Conservation (phyloP, 2,329 filamentous ascomycete genomes). For the Ophiostoma angusticollis region DNA sequence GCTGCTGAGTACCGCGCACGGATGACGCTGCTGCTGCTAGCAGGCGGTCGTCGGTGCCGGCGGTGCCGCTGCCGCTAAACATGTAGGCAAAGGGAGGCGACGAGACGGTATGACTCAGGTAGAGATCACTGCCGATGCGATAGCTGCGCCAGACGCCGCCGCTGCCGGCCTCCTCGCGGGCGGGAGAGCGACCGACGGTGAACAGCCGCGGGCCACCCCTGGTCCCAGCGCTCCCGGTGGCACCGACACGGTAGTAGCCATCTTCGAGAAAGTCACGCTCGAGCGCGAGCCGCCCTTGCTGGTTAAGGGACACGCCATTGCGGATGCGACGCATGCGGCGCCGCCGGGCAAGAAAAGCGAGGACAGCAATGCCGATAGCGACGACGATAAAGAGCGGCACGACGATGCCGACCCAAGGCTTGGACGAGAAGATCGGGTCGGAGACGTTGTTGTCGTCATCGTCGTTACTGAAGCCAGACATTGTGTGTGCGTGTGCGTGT, state of each 20-base stretch:
- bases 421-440: background rate
- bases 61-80: too few relatives aligned
- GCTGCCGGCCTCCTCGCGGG: too few relatives aligned
- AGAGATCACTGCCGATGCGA: too few relatives aligned
- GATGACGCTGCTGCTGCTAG: too few relatives aligned
- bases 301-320: conserved; percentile 3
- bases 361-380: background rate
- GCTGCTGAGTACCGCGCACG: too few relatives aligned
- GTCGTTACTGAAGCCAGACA: conserved; percentile 4
- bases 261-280: conserved; percentile 8
- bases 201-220: background rate
- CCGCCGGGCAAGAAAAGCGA: conserved; percentile 3
- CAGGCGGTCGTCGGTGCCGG: too few relatives aligned
- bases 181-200: too few relatives aligned
- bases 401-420: conserved; percentile 7
- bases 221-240: background rate
- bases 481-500: background rate
- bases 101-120: too few relatives aligned
- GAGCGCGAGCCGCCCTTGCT: conserved; percentile 9
- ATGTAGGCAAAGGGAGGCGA: too few relatives aligned
- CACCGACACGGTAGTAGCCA: background rate
- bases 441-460: background rate
- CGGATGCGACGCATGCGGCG: conserved; percentile 1
- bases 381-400: conserved; percentile 8
- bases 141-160: too few relatives aligned